Conservation (phyloP, 2,329 filamentous ascomycete genomes). For the Neonectria punicea region DNA sequence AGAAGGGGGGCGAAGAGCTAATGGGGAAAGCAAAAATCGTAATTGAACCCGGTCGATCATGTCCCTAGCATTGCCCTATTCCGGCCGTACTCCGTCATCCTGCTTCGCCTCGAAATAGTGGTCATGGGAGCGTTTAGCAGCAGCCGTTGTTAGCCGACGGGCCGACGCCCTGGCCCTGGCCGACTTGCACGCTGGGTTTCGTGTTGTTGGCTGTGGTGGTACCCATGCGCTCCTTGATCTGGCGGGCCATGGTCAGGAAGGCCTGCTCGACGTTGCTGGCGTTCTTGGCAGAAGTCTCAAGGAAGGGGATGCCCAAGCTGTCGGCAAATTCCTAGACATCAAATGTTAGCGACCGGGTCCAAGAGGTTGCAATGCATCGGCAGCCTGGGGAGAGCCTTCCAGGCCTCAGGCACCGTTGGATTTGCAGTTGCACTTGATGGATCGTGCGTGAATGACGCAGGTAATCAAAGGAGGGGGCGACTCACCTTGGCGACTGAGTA, state of each 20-base stretch:
- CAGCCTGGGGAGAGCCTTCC: constrained; percentile 24
- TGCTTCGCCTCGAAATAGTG: constrained; percentile 40
- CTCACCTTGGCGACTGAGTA: constrained; percentile 98
- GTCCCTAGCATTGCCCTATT: constrained; percentile 42
- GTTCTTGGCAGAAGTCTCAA: constrained; percentile 99
- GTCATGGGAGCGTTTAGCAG: constrained; percentile 72
- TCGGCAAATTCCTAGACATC: constrained; percentile 89
- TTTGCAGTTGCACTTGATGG: constrained; percentile 37
- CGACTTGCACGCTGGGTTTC: constrained; percentile 97
- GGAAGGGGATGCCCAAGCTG: constrained; percentile 98
- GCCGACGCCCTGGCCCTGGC: constrained; percentile 93
- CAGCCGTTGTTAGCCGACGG: constrained; percentile 86
- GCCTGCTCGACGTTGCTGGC: constrained; percentile 99
- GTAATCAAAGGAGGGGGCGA: constrained; percentile 15
- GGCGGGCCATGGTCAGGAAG: constrained; percentile 99
- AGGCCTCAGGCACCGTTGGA: constrained; percentile 22
- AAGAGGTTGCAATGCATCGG: not conserved
- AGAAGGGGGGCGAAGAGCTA: constrained; percentile 40
- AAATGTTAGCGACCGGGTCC: constrained; percentile 32
- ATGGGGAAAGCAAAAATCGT: constrained; percentile 42
- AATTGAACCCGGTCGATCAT: constrained; percentile 46
- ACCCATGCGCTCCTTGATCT: constrained; percentile 99
- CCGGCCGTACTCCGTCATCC: constrained; percentile 43
- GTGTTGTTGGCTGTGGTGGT: constrained; percentile 95
- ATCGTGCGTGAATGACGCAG: not conserved